Evolutionary conservation across 2,329 filamentous ascomycete species (phyloP).

Genomic region (Pleomassaria siparia): DNA sequence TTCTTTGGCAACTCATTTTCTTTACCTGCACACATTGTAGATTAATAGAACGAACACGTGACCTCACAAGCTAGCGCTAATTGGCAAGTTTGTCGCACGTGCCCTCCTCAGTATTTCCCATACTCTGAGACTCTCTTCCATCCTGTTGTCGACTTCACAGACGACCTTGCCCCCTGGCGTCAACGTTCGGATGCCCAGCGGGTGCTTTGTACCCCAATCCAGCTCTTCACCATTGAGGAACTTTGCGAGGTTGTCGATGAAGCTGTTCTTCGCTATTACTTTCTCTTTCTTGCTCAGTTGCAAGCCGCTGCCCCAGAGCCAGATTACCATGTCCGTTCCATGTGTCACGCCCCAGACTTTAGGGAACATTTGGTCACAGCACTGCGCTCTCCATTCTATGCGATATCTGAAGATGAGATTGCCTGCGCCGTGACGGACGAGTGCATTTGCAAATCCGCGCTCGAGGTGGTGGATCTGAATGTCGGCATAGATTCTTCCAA

Average conservation of each 20-base stretch:
- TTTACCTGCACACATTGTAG: too few species aligned
- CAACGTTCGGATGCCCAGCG: conserved; percentile 48
- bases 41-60: background rate
- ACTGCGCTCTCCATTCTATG: conserved; percentile 56
- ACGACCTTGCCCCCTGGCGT: conserved; percentile 49
- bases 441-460: conserved; percentile 52
- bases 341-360: conserved; percentile 57
- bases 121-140: conserved; percentile 51
- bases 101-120: conserved; percentile 47
- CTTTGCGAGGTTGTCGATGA: conserved; percentile 41
- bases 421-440: conserved; percentile 48
- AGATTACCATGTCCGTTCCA: conserved; percentile 55
- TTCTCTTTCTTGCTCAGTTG: conserved; percentile 49
- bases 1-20: too few species aligned
- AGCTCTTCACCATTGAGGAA: conserved; percentile 47
- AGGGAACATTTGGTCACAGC: conserved; percentile 47
- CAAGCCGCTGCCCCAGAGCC: conserved; percentile 58
- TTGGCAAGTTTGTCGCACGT: conserved; percentile 8
- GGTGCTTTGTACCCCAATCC: conserved; percentile 41
- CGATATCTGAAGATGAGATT: conserved; percentile 55
- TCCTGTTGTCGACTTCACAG: conserved; percentile 49
- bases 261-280: conserved; percentile 36
- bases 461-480: conserved; percentile 58
- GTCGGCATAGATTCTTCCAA: conserved; percentile 58
- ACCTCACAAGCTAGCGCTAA: conserved; percentile 3